Evolutionary conservation across 2,329 filamentous ascomycete genomes (phyloP).

Genomic region (Monosporascus sp.): DNA sequence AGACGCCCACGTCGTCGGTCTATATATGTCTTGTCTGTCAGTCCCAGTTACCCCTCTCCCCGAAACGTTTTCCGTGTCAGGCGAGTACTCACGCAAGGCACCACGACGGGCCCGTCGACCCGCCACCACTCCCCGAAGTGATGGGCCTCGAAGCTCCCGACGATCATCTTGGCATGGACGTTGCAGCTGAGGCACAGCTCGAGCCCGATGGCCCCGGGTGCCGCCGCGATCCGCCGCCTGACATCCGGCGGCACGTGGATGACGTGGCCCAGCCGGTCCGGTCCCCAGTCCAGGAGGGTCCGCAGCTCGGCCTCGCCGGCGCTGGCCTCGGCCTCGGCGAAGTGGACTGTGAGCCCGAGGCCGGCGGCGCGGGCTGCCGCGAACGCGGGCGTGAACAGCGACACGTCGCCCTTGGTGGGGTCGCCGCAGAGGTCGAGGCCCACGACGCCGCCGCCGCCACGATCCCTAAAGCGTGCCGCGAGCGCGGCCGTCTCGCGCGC

Average conservation of each 20-base stretch:
- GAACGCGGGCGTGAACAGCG: constrained; percentile 57
- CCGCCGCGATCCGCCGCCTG: constrained; percentile 46
- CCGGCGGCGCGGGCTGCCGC: constrained; percentile 47
- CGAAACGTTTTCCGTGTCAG: too few species aligned
- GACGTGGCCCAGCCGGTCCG: constrained; percentile 71
- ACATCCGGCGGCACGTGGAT: constrained; percentile 64
- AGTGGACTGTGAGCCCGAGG: constrained; percentile 68
- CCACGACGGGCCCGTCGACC: constrained; percentile 54
- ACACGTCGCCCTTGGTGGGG: constrained; percentile 58
- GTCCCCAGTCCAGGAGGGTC: constrained; percentile 60
- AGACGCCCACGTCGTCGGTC: constrained; percentile 83
- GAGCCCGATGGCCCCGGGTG: constrained; percentile 51
- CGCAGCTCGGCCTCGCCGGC: constrained; percentile 56
- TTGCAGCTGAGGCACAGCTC: constrained; percentile 81
- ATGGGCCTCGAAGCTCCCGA: constrained; percentile 61
- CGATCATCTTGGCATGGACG: constrained; percentile 68
- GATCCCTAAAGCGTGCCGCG: constrained; percentile 47
- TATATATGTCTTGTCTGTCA: constrained; percentile 26
- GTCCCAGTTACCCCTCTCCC: not conserved
- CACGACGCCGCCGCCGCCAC: constrained; percentile 61
- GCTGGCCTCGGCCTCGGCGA: constrained; percentile 63
- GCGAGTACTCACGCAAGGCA: constrained; percentile 58
- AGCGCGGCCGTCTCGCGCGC: constrained; percentile 62
- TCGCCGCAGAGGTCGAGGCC: constrained; percentile 78
- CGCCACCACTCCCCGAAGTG: constrained; percentile 73